These are phyloP conservation scores for Durio zibethinus DNA, from an alignment of 345 rosid species.

Conservation along the genomic window DNA sequence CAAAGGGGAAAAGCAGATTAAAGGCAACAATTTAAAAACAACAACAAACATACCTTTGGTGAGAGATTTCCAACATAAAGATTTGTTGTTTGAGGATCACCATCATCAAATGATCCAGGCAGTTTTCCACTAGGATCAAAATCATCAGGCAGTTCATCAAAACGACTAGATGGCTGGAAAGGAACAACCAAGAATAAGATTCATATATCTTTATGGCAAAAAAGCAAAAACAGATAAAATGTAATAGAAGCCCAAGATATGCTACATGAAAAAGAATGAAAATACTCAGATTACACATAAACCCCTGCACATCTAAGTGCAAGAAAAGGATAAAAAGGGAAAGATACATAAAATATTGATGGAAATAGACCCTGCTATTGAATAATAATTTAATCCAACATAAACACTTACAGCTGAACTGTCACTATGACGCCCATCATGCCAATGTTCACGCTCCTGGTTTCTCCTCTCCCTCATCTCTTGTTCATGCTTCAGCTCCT, in stretches of 20 bases:
- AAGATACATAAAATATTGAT: neutral
- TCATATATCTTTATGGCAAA: conserved; percentile 6
- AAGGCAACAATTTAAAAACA: conserved; percentile 2
- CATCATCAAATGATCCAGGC: conserved; percentile 97
- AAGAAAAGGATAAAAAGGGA: neutral
- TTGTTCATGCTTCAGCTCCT: conserved; percentile 97
- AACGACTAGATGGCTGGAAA: conserved; percentile 84
- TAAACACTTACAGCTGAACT: conserved; percentile 55
- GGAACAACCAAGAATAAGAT: conserved; percentile 21
- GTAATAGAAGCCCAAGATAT: no score
- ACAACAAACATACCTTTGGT: conserved; percentile 55
- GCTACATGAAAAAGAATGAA: neutral
- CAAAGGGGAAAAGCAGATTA: neutral
- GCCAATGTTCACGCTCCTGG: conserved; percentile 79
- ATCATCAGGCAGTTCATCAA: conserved; percentile 96
- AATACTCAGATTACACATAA: neutral
- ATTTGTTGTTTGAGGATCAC: conserved; percentile 98
- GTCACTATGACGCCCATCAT: conserved; percentile 67
- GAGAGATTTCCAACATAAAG: conserved; percentile 97
- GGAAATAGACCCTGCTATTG: neutral
- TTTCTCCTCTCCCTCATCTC: conserved; percentile 94
- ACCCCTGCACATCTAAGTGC: neutral
- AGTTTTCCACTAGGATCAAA: conserved; percentile 97
- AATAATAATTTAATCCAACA: neutral
- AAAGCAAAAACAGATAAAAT: neutral